A percentile compares a stretch with the other conserved stretches of the same genome.
These are phyloP conservation scores for Thielaviopsis musarum DNA, from an alignment of 2,329 filamentous ascomycete genomes.

Conservation along the genomic window DNA sequence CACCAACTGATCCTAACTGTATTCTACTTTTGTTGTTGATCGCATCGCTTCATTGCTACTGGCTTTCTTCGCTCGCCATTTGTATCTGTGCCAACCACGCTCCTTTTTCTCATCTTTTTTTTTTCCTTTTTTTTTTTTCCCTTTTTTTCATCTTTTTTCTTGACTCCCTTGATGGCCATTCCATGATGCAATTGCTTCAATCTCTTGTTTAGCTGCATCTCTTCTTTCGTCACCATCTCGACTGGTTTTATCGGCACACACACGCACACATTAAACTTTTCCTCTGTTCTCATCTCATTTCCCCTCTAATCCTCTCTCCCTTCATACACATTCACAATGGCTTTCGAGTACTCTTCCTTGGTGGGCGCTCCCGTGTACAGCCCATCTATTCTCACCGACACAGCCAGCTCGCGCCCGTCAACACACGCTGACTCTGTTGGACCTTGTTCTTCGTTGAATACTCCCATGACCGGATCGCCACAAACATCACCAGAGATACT, in stretches of 20 bases:
- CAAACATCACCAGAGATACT: neutral
- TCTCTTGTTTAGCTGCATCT: neutral
- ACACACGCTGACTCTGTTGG: slow-evolving; percentile 4
- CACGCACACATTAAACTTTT: neutral
- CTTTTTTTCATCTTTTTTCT: neutral
- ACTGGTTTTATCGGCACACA: neutral
- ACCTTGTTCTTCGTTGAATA: neutral
- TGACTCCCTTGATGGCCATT: neutral
- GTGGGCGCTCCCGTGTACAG: neutral
- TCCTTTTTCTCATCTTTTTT: neutral
- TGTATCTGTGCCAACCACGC: no score
- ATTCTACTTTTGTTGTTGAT: no score
- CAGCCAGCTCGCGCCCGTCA: slow-evolving; percentile 1
- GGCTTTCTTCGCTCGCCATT: no score
- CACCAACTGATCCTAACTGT: no score
- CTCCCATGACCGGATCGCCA: neutral
- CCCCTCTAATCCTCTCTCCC: neutral
- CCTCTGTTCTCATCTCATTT: neutral
- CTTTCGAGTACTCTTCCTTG: neutral
- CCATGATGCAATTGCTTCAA: slow-evolving; percentile 1
- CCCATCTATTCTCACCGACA: neutral
- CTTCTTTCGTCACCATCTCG: neutral
- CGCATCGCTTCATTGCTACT: no score
- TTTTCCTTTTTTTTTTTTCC: neutral
- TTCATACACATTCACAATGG: neutral